Percentiles rank a stretch among this genome's conserved stretches.
Conservation (phyloP, 1,284 basidiomycete species). For the Austroboletus niveus region DNA sequence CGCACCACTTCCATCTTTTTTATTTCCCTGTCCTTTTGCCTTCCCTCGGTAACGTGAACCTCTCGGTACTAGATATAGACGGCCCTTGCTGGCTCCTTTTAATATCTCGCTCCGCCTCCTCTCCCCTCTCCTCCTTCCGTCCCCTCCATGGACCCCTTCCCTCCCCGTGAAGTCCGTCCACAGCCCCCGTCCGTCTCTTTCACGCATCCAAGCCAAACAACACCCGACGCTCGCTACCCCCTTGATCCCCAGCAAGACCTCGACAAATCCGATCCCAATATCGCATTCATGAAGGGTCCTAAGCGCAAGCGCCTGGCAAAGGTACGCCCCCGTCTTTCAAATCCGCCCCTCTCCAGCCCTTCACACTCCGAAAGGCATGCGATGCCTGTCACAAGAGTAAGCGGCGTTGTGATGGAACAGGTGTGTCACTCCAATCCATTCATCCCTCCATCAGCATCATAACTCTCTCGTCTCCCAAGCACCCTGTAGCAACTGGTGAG, state of each 20-base stretch:
- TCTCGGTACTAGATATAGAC: conserved; percentile 28
- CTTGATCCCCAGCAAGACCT: conserved; percentile 17
- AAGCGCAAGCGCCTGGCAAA: conserved; percentile 71
- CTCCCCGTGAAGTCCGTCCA: conserved; percentile 12
- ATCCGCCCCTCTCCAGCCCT: not conserved
- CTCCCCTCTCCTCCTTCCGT: not conserved
- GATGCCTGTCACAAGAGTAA: conserved; percentile 83
- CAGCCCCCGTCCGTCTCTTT: conserved; percentile 23
- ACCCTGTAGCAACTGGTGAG: conserved; percentile 79
- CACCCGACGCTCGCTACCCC: conserved; percentile 21
- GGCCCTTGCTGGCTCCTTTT: conserved; percentile 31
- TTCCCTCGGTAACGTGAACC: conserved; percentile 27
- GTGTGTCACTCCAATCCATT: conserved; percentile 40
- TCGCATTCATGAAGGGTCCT: conserved; percentile 51
- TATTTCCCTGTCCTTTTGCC: conserved; percentile 17
- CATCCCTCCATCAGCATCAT: conserved; percentile 14
- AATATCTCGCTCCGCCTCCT: conserved; percentile 21
- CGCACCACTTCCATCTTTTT: conserved; percentile 8
- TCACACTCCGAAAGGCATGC: conserved; percentile 54
- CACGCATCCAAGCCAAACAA: conserved; percentile 18
- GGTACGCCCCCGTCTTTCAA: conserved; percentile 36
- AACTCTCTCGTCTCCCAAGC: conserved; percentile 38
- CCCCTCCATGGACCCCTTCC: conserved; percentile 24
- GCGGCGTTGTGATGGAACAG: conserved; percentile 77
- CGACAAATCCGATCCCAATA: conserved; percentile 28